A percentile compares a stretch with the other conserved stretches of the same genome.
Evolutionary conservation across 495 filamentous ascomycete species (phyloP).

Genomic region (Aspergillus homomorphus): DNA sequence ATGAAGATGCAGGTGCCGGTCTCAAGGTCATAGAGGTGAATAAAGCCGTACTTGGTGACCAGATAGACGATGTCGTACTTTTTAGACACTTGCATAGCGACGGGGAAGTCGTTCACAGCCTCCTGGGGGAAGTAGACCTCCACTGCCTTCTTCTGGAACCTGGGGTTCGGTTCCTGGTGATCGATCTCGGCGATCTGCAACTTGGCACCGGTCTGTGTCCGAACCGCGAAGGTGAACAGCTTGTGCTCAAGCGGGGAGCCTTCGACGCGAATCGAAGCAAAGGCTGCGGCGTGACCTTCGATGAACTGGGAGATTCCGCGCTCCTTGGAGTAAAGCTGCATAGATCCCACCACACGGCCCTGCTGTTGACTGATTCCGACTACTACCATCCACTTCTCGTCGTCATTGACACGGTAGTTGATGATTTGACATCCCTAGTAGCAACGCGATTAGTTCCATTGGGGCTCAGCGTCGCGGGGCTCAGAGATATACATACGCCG

Average conservation of each 20-base stretch:
- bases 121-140: conserved; percentile 97
- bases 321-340: conserved; percentile 96
- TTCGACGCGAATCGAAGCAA: conserved; percentile 84
- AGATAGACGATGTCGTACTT: conserved; percentile 96
- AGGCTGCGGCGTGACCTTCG: conserved; percentile 94
- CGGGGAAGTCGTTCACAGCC: conserved; percentile 93
- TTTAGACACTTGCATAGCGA: conserved; percentile 94
- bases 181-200: conserved; percentile 98
- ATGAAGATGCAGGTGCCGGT: conserved; percentile 98
- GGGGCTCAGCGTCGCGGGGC: background rate
- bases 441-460: conserved; percentile 18
- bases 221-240: conserved; percentile 94
- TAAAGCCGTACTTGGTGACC: conserved; percentile 98
- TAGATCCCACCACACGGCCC: conserved; percentile 88
- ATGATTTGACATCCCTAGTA: conserved; percentile 92
- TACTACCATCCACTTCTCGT: conserved; percentile 97
- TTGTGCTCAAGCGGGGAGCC: conserved; percentile 87
- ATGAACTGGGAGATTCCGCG: conserved; percentile 96
- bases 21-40: conserved; percentile 97
- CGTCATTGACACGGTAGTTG: conserved; percentile 95
- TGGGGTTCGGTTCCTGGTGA: conserved; percentile 79
- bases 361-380: conserved; percentile 93
- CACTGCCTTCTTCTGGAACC: conserved; percentile 90
- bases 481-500: conserved; percentile 52
- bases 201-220: conserved; percentile 83